phyloP scores from a whole-genome alignment of 306 rosid species.

The Vigna reflexopilosa region DNA sequence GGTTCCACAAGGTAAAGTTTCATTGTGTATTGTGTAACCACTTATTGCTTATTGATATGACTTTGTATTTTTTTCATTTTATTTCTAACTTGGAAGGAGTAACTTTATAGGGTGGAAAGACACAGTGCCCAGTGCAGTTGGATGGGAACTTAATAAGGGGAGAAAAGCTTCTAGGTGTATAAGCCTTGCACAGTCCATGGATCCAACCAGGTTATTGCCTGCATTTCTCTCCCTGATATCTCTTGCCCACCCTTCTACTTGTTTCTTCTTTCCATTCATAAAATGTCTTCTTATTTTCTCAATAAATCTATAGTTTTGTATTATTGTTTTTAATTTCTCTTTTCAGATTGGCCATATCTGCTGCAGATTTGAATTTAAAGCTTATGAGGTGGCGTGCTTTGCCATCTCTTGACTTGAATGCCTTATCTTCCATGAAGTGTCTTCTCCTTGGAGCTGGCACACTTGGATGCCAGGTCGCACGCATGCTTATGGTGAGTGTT shows the following conservation, averaged over 20 bases:
- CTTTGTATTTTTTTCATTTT: slow-evolving; percentile 28
- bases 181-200: slow-evolving; percentile 94
- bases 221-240: slow-evolving; percentile 13
- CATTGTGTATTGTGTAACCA: slow-evolving; percentile 40
- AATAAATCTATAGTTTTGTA: slow-evolving; percentile 28
- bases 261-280: not conserved
- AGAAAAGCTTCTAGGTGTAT: slow-evolving; percentile 71
- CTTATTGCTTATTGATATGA: slow-evolving; percentile 30
- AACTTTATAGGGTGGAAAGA: slow-evolving; percentile 64
- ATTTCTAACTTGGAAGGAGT: slow-evolving; percentile 43
- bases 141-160: slow-evolving; percentile 93
- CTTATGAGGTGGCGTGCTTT: slow-evolving; percentile 99
- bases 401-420: slow-evolving; percentile 77
- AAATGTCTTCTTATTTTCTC: slow-evolving; percentile 15
- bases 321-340: slow-evolving; percentile 33
- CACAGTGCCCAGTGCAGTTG: slow-evolving; percentile 70
- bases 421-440: slow-evolving; percentile 84
- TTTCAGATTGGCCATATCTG: slow-evolving; percentile 92
- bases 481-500: slow-evolving; percentile 94
- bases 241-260: not conserved
- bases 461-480: slow-evolving; percentile 99
- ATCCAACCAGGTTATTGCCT: slow-evolving; percentile 77
- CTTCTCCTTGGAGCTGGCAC: slow-evolving; percentile 98
- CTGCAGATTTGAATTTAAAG: slow-evolving; percentile 98
- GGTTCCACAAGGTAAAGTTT: slow-evolving; percentile 67